Percentiles rank a stretch among this genome's conserved stretches.
These are phyloP conservation scores for Suillus occidentalis DNA, from an alignment of 768 basidiomycete species.

Conservation along the genomic window DNA sequence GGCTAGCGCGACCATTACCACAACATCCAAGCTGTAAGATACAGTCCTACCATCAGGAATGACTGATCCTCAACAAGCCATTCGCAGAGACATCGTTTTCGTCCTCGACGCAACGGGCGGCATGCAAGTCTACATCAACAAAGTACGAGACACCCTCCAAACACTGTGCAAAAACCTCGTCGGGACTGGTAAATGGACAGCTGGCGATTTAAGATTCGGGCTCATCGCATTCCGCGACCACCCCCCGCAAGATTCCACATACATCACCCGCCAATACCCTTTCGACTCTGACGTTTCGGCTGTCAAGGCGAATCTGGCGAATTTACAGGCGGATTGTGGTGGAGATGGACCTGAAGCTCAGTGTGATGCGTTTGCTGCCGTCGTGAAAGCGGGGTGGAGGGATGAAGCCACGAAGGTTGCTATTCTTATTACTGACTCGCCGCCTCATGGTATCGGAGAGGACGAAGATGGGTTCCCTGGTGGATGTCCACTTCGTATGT, in stretches of 20 bases:
- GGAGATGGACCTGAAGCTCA: constrained; percentile 61
- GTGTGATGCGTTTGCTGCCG: constrained; percentile 53
- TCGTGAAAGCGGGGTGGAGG: constrained; percentile 50
- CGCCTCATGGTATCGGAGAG: constrained; percentile 58
- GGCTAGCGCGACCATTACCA: not conserved
- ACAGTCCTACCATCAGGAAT: not conserved
- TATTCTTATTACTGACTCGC: constrained; percentile 59
- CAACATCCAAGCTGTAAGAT: not conserved
- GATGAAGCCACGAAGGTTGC: constrained; percentile 50
- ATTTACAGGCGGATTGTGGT: constrained; percentile 43
- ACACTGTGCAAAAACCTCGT: constrained; percentile 52
- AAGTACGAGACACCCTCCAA: constrained; percentile 29
- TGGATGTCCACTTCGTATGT: constrained; percentile 3
- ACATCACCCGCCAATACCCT: constrained; percentile 48
- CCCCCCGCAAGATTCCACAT: constrained; percentile 54
- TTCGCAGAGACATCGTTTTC: too few species aligned
- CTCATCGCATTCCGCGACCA: constrained; percentile 58
- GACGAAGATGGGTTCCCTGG: constrained; percentile 43
- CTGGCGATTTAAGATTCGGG: constrained; percentile 48
- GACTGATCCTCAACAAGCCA: not conserved
- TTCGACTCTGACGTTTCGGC: constrained; percentile 49
- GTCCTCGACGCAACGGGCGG: too few species aligned
- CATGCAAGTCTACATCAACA: too few species aligned
- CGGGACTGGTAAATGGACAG: constrained; percentile 35
- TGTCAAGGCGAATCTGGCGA: constrained; percentile 44